These are phyloP conservation scores for Pseudogymnoascus destructans DNA, from an alignment of 2,329 filamentous ascomycete species.

Conservation along the genomic window DNA sequence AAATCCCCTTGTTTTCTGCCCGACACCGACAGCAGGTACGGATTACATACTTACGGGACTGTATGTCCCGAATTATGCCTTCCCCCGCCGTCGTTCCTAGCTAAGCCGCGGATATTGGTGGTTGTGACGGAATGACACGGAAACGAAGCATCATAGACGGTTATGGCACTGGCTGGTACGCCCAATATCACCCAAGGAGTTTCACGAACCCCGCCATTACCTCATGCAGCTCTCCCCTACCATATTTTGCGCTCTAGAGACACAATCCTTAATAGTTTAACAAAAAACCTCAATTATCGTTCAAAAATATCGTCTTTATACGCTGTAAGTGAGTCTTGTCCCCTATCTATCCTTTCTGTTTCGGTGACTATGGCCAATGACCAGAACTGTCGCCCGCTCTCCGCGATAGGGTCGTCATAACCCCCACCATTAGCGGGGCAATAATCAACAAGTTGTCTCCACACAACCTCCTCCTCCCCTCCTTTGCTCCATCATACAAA, in stretches of 20 bases:
- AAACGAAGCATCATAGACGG: constrained; percentile 5
- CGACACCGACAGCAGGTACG: background rate
- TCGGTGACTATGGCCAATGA: constrained; percentile 2
- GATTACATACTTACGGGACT: background rate
- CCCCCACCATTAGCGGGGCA: constrained; percentile 8
- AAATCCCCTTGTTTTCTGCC: background rate
- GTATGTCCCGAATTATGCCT: background rate
- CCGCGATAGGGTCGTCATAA: constrained; percentile 3
- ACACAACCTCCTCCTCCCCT: background rate
- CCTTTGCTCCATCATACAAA: constrained; percentile 5
- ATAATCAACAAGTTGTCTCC: constrained; percentile 3
- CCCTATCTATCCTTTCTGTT: background rate
- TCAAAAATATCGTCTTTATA: background rate
- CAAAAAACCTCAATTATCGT: background rate
- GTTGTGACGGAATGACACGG: constrained; percentile 9
- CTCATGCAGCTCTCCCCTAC: background rate
- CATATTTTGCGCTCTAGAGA: background rate
- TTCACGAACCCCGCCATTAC: constrained; percentile 4
- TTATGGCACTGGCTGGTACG: background rate
- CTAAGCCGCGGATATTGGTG: background rate
- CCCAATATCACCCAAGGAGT: background rate
- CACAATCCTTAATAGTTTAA: background rate
- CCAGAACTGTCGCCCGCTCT: background rate
- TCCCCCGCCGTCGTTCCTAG: background rate
- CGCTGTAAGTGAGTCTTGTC: background rate